Evolutionary conservation across 2,329 filamentous ascomycete genomes (phyloP), one percentile per base, ranked within the genome.

Genomic region (Conoideocrella luteorostrata): DNA sequence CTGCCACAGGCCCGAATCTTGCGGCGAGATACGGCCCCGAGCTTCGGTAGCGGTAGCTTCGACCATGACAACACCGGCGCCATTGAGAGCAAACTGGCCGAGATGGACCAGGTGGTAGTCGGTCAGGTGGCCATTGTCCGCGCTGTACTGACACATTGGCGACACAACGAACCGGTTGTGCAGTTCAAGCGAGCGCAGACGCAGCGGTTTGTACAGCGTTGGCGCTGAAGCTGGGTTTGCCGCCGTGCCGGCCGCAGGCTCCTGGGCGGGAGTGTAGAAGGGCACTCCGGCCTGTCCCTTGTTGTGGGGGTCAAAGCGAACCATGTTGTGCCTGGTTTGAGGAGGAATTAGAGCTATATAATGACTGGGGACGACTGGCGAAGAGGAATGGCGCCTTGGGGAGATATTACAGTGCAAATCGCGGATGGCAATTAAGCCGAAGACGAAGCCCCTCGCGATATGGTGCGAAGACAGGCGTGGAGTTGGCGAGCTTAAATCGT

Each of bases 1-100:
- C 49, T 84, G 74, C 90, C 89, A 96, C 7, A 96, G 67, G 1
- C 90, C 88, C 11, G 70, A 67, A 60, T 91, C 86, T 60, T 90
- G 74, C 1, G 88, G 88, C 1, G 86, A 85, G 68, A 95, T 95
- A 44, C 90, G 78, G 22, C 89, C 89, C 52, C 90, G 80, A 5
- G 86, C 66, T 9, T 78, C 71, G 0, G 95, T 85, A 24, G 81
- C 72, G 1, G 86, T 89, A 21, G 89, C 88, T 67, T 95, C 90
- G 45, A 90, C 72, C 47, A 89, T 78, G 39, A 84, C 69, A 15
- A 95, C 69, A 2, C 79, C 85, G 0, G 86, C 82, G 11, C 90
- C 90, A 44, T 84, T 80, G 46, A 84, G 72, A 18, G 87, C 76
- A 53, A 89, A 89, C 48, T 87, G 82, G 45, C 88, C 87, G 21